phyloP scores from a whole-genome alignment of 1,284 basidiomycete species.

The Malassezia arunalokei region DNA sequence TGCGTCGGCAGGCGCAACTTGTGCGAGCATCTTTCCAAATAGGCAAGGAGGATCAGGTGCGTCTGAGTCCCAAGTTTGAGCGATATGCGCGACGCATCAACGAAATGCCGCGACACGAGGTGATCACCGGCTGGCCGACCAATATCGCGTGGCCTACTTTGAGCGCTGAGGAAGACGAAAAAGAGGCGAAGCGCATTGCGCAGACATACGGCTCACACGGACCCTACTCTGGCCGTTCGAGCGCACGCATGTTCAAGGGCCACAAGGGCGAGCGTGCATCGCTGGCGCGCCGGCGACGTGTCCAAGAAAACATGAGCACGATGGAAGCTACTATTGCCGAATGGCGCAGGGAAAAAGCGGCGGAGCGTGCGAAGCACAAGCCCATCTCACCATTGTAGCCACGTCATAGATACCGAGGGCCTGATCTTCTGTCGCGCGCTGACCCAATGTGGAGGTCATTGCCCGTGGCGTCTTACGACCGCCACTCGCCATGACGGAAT shows the following conservation, averaged over 20 bases:
- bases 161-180: not conserved
- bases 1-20: slow-evolving; percentile 26
- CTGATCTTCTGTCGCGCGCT: not conserved
- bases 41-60: slow-evolving; percentile 12
- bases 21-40: slow-evolving; percentile 17
- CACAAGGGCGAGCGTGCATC: slow-evolving; percentile 21
- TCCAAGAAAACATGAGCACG: slow-evolving; percentile 18
- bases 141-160: not conserved
- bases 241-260: slow-evolving; percentile 26
- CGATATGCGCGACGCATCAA: slow-evolving; percentile 15
- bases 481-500: slow-evolving; percentile 26
- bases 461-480: slow-evolving; percentile 5
- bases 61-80: slow-evolving; percentile 15
- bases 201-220: slow-evolving; percentile 14
- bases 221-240: slow-evolving; percentile 23
- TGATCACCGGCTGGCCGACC: slow-evolving; percentile 12
- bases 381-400: slow-evolving; percentile 10
- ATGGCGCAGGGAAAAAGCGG: slow-evolving; percentile 19
- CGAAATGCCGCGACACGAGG: slow-evolving; percentile 9
- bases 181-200: slow-evolving; percentile 17
- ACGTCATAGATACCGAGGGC: not conserved
- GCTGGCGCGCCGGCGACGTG: slow-evolving; percentile 6
- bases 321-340: slow-evolving; percentile 19
- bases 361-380: slow-evolving; percentile 7
- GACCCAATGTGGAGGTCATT: not conserved